Evolutionary conservation across 768 basidiomycete genomes (phyloP).

Genomic region (Lactarius indigo): DNA sequence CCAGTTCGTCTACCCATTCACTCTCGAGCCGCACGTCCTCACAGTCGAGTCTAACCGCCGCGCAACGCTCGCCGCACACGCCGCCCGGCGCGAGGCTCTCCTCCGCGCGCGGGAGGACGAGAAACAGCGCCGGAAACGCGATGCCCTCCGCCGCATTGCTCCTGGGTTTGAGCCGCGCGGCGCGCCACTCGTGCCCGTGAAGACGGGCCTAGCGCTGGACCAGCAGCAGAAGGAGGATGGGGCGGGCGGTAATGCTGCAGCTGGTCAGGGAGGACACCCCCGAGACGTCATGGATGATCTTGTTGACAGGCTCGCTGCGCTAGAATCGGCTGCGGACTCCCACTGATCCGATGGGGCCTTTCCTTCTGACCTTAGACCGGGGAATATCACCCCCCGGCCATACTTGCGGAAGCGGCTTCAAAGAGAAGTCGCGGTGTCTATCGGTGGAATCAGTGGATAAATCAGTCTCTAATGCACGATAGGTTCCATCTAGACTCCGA

Average conservation of each 20-base stretch:
- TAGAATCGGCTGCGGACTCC: conserved; percentile 9
- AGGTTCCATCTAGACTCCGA: not conserved
- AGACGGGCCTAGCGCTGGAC: not conserved
- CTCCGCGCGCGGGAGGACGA: conserved; percentile 73
- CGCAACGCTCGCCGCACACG: conserved; percentile 59
- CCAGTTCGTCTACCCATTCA: conserved; percentile 96
- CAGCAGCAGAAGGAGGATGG: not conserved
- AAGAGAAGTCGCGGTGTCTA: no score
- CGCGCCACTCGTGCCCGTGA: conserved; percentile 20
- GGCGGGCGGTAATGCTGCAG: not conserved
- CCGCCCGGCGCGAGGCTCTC: conserved; percentile 65
- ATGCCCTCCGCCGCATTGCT: conserved; percentile 71
- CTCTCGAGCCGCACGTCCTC: conserved; percentile 83
- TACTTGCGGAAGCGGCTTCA: not conserved
- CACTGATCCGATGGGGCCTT: not conserved
- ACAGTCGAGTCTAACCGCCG: conserved; percentile 71
- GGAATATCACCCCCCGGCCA: not conserved
- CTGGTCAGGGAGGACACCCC: not conserved
- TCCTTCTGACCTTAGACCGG: not conserved
- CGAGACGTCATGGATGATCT: conserved; percentile 27
- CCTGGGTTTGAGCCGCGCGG: conserved; percentile 64
- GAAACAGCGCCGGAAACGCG: conserved; percentile 57
- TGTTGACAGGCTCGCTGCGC: conserved; percentile 19
- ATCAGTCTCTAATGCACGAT: not conserved
- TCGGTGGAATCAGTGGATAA: not conserved